Base-by-base conservation (phyloP, 2,329 filamentous ascomycete genomes). In the Paraphoma sp. region DNA sequence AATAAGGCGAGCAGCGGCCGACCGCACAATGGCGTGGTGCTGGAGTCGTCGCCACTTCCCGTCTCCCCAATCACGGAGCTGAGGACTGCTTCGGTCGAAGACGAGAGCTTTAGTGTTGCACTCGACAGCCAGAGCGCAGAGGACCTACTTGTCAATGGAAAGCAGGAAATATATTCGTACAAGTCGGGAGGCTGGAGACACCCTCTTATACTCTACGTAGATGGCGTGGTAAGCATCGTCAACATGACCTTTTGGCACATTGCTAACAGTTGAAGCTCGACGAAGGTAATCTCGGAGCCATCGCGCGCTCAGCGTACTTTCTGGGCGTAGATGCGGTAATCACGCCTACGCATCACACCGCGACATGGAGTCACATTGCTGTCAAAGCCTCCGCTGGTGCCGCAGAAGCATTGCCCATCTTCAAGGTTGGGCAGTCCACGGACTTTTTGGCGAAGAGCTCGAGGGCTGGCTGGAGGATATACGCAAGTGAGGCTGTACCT, bases 301-400 rank as follows among this genome's bases (percentile, higher is more conserved):
- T 98, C 57, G 83, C 98, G 43, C 90, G 95, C 36, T 92, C 92
- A 6, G 92, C 93, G 2, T 90, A 92, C 69, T 98, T 95, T 75
- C 85, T 98, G n/a, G 94, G 94, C 18, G 89, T 92, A 6, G 91
- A 93, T 53, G 93, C 91, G 4, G 86, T 99, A 17, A 87, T 87
- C 2, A 87, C 96, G 52, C 91, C 92, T 2, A 87, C 84, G 30
- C 86, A 87, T 56, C 89, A 77, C 9, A 87, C 89, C 14, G 90
- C 93, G 0, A 84, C 87, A 0, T 81, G 97, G 57, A 90, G 89
- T 7, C 84, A 92, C 0, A 86, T 93, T 8, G 88, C 91, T 0
- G 84, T 96, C 57, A 98, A 98, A 76, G 90, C 94, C 0, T 93
- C 93, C 0, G 89, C 92, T 0, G 95, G 95, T 7, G 94, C 94